phyloP scores from a whole-genome alignment of 2,329 filamentous ascomycete species.

The Periconia sp. region DNA sequence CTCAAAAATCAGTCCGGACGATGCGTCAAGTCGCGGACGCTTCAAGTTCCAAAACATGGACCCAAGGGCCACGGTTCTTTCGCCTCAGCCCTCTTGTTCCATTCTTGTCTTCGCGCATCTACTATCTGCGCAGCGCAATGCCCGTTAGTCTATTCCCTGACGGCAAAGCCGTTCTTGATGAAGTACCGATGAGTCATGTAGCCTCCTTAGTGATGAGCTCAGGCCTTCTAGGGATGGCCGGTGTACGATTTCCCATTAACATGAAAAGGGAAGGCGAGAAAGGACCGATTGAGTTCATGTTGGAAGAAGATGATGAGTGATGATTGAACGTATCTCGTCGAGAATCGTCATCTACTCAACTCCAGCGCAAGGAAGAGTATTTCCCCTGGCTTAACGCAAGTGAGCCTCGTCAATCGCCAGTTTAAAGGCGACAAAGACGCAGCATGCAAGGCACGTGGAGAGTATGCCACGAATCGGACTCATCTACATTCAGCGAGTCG shows the following conservation, averaged over 20 bases:
- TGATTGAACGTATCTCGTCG: too few species aligned
- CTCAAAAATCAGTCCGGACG: slow-evolving; percentile 14
- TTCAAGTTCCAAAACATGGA: slow-evolving; percentile 16
- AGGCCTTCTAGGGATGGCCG: slow-evolving; percentile 41
- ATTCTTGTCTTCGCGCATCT: slow-evolving; percentile 40
- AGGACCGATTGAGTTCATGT: slow-evolving; percentile 19
- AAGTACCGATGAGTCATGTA: slow-evolving; percentile 37
- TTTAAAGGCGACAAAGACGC: too few species aligned
- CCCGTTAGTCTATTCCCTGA: slow-evolving; percentile 26
- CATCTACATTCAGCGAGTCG: too few species aligned
- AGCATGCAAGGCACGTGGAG: too few species aligned
- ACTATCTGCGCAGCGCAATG: slow-evolving; percentile 34
- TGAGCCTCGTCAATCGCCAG: too few species aligned
- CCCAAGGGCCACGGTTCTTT: slow-evolving; percentile 37
- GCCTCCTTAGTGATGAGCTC: slow-evolving; percentile 40
- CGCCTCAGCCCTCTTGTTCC: slow-evolving; percentile 39
- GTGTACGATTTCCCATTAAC: slow-evolving; percentile 25
- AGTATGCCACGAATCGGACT: too few species aligned
- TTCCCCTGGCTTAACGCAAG: too few species aligned
- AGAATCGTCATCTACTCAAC: too few species aligned
- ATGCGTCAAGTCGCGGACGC: slow-evolving; percentile 28
- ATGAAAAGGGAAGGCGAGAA: slow-evolving; percentile 19
- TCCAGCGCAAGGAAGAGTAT: too few species aligned
- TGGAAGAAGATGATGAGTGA: slow-evolving; percentile 17
- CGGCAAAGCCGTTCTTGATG: slow-evolving; percentile 32